A percentile compares a stretch with the other conserved stretches of the same genome.
Conservation (phyloP, 2,329 filamentous ascomycete genomes). For the Xylaria sp. region DNA sequence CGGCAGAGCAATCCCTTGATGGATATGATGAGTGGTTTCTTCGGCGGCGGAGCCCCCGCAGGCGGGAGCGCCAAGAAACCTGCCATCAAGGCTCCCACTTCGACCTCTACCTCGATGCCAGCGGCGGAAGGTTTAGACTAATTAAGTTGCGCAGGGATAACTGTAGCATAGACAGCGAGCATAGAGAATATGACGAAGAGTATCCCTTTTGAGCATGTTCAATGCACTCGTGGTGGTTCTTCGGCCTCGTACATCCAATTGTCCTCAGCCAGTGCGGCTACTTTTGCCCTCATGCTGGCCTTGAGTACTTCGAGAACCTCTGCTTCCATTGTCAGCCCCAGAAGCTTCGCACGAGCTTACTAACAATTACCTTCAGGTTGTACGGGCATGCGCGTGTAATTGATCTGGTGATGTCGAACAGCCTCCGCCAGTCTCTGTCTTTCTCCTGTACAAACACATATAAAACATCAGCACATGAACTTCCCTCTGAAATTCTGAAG, state of each 20-base stretch:
- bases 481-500: neutral
- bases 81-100: constrained; percentile 59
- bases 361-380: constrained; percentile 70
- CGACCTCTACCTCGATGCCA: constrained; percentile 62
- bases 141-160: constrained; percentile 30
- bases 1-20: constrained; percentile 91
- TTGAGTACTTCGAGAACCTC: constrained; percentile 77
- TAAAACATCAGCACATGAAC: constrained; percentile 37
- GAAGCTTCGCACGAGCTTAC: neutral
- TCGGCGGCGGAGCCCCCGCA: constrained; percentile 71
- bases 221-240: constrained; percentile 53
- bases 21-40: constrained; percentile 98
- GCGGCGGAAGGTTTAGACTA: constrained; percentile 70
- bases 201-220: constrained; percentile 15
- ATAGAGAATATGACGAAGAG: constrained; percentile 23
- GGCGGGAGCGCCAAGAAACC: constrained; percentile 52
- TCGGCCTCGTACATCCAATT: constrained; percentile 92
- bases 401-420: constrained; percentile 69
- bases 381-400: constrained; percentile 65
- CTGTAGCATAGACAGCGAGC: constrained; percentile 34
- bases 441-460: constrained; percentile 58
- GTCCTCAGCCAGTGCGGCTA: constrained; percentile 80
- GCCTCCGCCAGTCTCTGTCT: constrained; percentile 69
- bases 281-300: constrained; percentile 76
- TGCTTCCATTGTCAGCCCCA: constrained; percentile 37